Evolutionary conservation across 768 basidiomycete genomes (phyloP), one percentile per base, ranked within the genome.

Genomic region (Rhodotorula paludigena): DNA sequence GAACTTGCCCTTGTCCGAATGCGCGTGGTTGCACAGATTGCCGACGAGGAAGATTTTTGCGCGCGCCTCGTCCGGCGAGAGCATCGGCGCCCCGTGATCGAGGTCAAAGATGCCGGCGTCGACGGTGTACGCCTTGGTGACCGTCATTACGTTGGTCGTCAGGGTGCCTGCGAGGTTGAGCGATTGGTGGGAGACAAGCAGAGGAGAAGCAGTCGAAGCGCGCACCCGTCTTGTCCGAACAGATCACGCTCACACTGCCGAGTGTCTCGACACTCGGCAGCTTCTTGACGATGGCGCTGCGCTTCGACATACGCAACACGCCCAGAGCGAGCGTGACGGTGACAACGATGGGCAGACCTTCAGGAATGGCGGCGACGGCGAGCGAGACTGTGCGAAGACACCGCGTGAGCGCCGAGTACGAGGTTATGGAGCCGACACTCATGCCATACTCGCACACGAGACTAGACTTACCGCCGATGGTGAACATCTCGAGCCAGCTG

Each of bases 401-500:
- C 38, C 7, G 30, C 10, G 9, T 28, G 25, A 36, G 14, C 32
- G 30, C 7, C 12, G 23, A 48, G 36, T 9, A 12, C 7, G 35
- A 20, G n/a, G n/a, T n/a, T n/a, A n/a, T n/a, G n/a, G n/a, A n/a
- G n/a, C n/a, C n/a, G n/a, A n/a, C n/a, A n/a, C n/a, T n/a, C n/a
- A n/a, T n/a, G n/a, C n/a, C n/a, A n/a, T n/a, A n/a, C n/a, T n/a
- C n/a, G 35, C 6, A 36, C 28, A n/a, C 44, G 41, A n/a, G n/a
- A n/a, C n/a, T n/a, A 15, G 33, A 78, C 85, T 60, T 74, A 93
- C 92, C 92, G 81, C 93, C 93, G 69, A 98, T 98, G 15, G 93
- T 98, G 77, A 98, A 97, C 94, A 97, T 98, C 54, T 94, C 93
- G 18, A 97, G 80, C 93, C 92, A 96, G 16, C 88, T 84, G 28